These are phyloP conservation scores for Saprolegnia diclina DNA, from an alignment of 352 stramenopile genomes.

Conservation along the genomic window DNA sequence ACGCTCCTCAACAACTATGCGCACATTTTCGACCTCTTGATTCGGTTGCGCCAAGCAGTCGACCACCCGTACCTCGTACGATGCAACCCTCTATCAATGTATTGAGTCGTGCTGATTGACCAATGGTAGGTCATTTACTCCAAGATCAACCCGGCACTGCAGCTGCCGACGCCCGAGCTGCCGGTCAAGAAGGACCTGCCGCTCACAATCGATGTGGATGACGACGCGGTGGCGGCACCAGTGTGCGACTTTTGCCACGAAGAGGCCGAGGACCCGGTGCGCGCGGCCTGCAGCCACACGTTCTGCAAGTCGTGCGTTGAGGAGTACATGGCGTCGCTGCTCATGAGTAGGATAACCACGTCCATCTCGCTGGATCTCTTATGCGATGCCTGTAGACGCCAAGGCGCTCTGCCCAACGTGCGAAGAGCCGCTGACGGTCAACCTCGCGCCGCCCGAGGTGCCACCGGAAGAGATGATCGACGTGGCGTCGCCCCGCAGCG, in stretches of 20 bases:
- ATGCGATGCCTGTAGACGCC: conserved; percentile 31
- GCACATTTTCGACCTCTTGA: conserved; percentile 98
- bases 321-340: conserved; percentile 73
- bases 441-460: conserved; percentile 46
- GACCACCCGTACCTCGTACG: conserved; percentile 97
- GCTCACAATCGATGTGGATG: conserved; percentile 33
- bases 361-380: background rate
- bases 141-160: conserved; percentile 77
- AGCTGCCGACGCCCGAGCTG: conserved; percentile 38
- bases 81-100: background rate
- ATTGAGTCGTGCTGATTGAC: background rate
- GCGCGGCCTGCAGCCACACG: conserved; percentile 81
- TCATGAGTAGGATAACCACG: conserved; percentile 21
- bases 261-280: conserved; percentile 83
- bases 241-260: conserved; percentile 93
- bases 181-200: conserved; percentile 47
- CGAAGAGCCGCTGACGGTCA: conserved; percentile 76
- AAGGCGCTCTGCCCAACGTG: conserved; percentile 71
- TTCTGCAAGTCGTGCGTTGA: conserved; percentile 90
- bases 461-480: conserved; percentile 26
- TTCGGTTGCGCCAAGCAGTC: conserved; percentile 95
- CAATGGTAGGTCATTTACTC: conserved; percentile 59
- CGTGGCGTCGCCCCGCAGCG: background rate
- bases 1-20: conserved; percentile 99
- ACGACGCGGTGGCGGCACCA: conserved; percentile 15